phyloP scores from a whole-genome alignment of 495 filamentous ascomycete genomes.

The Aspergillus kassunensis region DNA sequence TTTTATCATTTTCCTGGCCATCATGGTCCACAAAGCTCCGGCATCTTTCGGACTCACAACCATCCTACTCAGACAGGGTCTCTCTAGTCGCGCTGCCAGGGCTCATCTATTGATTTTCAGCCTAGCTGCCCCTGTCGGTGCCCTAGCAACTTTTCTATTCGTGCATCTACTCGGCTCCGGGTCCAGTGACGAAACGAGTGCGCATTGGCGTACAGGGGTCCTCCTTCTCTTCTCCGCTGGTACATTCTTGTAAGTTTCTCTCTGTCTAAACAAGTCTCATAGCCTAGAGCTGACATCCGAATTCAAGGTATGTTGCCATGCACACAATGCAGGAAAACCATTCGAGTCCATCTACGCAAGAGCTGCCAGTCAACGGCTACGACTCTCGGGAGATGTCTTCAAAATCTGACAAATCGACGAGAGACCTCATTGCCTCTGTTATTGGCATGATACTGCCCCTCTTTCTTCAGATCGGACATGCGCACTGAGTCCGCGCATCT shows the following conservation, averaged over 20 bases:
- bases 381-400: constrained; percentile 41
- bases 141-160: constrained; percentile 74
- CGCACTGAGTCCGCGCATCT: constrained; percentile 52
- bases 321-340: constrained; percentile 92
- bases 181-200: constrained; percentile 42
- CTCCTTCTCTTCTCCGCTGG: constrained; percentile 88
- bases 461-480: constrained; percentile 86
- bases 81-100: constrained; percentile 79
- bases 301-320: constrained; percentile 82
- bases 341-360: constrained; percentile 42
- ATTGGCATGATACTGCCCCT: constrained; percentile 88
- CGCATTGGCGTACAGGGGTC: constrained; percentile 88
- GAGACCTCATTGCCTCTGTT: constrained; percentile 66
- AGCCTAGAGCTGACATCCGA: constrained; percentile 8
- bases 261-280: constrained; percentile 9
- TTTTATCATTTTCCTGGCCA: constrained; percentile 89
- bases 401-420: constrained; percentile 43
- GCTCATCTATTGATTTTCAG: constrained; percentile 88
- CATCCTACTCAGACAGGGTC: constrained; percentile 79
- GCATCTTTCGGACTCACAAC: constrained; percentile 93
- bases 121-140: constrained; percentile 83
- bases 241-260: constrained; percentile 76
- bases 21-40: constrained; percentile 96
- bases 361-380: constrained; percentile 61
- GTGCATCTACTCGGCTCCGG: constrained; percentile 63